Base-by-base conservation (phyloP, 495 filamentous ascomycete species). In the Apiosordaria backusii region DNA sequence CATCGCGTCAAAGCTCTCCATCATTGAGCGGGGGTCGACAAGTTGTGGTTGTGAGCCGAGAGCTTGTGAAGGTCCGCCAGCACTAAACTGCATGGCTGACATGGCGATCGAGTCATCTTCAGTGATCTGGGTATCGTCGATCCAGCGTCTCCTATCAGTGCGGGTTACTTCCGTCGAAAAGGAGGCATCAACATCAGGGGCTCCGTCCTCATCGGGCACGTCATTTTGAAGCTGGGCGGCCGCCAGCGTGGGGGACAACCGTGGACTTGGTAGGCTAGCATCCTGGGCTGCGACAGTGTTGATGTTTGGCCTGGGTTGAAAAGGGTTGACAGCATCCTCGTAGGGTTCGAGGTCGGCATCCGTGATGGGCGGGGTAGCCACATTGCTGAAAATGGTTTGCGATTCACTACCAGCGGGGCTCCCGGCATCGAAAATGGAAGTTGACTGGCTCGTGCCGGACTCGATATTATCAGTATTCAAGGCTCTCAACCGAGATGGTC, bases 241-340 rank as follows among this genome's bases (percentile, higher is more conserved):
- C 24, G 93, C 89, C 23, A 90, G 88, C 45, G 96, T 94, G 1
- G 95, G 95, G 21, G 96, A 98, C 57, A 98, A 80, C 68, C 95
- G 93, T 50, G 95, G 95, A 72, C 95, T 98, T 35, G 96, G 96
- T 60, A 99, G 81, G 74, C 92, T 97, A 67, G 90, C 90, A 77
- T 97, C 93, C 74, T 95, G 91, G 25, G 87, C 86, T 27, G 87
- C 86, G 26, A 83, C 76, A 1, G 88, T 87, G 71, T 88, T 90
- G 62, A 89, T 78, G 35, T 65, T 76, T 35, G 83, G 80, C 24
- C 84, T 72, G 55, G 78, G 69, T n/a, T 75, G 75, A 1, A 61
- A 61, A 75, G 59, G 50, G 74, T 71, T 57, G 54, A 82, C 79
- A 16, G 76, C 72, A 60, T 82, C 82, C 29, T 70, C 79, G 67